Percentiles rank a stretch among this genome's conserved stretches.
These are phyloP conservation scores for Filobasidium floriforme DNA, from an alignment of 768 basidiomycete species.

Conservation along the genomic window DNA sequence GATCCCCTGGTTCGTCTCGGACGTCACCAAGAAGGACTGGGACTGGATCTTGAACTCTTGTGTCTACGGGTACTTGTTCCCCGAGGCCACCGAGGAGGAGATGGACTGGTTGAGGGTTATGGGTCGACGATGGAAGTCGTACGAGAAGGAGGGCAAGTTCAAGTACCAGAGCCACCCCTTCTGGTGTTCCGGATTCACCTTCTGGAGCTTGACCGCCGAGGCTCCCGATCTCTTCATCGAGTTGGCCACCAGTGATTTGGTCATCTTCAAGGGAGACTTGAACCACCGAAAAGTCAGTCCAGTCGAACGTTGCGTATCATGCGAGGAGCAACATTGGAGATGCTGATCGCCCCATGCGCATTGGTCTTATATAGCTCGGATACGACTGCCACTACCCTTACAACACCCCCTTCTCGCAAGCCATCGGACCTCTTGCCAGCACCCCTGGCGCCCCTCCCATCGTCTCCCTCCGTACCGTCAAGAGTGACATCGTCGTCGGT, in stretches of 20 bases:
- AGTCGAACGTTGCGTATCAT: not conserved
- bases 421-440: slow-evolving; percentile 87
- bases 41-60: slow-evolving; percentile 56
- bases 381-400: slow-evolving; percentile 47
- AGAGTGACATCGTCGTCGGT: slow-evolving; percentile 84
- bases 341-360: too few relatives aligned
- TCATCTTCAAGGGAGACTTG: slow-evolving; percentile 86
- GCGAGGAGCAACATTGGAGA: too few relatives aligned
- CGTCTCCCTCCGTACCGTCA: slow-evolving; percentile 81
- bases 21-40: slow-evolving; percentile 90
- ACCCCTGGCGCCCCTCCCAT: slow-evolving; percentile 79
- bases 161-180: slow-evolving; percentile 42
- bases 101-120: slow-evolving; percentile 70
- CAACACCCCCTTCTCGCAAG: slow-evolving; percentile 74
- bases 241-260: slow-evolving; percentile 79
- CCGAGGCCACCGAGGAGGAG: slow-evolving; percentile 69
- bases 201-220: slow-evolving; percentile 47
- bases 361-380: slow-evolving; percentile 23
- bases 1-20: slow-evolving; percentile 51
- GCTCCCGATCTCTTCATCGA: slow-evolving; percentile 66
- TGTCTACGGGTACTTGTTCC: slow-evolving; percentile 72
- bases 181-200: slow-evolving; percentile 84
- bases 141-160: slow-evolving; percentile 87
- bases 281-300: slow-evolving; percentile 74
- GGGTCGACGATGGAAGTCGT: slow-evolving; percentile 87